Evolutionary conservation across 73 alveolate species (phyloP).

Genomic region (Tetrahymena elliotti): DNA sequence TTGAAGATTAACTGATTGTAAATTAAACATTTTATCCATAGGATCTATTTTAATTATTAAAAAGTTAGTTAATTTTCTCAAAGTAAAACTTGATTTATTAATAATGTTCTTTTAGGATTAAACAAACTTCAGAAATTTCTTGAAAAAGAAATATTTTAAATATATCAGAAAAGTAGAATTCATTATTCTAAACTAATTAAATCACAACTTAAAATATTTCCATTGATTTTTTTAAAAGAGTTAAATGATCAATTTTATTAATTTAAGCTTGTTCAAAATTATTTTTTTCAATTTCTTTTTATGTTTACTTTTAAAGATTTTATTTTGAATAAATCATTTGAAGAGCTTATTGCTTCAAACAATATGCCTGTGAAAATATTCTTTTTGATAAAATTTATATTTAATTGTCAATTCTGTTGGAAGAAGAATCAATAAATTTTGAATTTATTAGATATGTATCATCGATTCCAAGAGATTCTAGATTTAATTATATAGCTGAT

Average conservation of each 20-base stretch:
- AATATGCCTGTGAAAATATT: not conserved
- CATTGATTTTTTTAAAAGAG: not conserved
- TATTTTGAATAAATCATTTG: not conserved
- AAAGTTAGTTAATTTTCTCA: not conserved
- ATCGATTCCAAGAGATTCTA: not conserved
- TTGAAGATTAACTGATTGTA: not conserved
- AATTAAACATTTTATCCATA: too few species aligned
- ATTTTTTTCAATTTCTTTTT: too few species aligned
- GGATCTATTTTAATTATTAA: too few species aligned
- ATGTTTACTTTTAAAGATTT: too few species aligned
- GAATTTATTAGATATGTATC: not conserved
- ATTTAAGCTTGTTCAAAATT: too few species aligned
- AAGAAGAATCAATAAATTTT: not conserved
- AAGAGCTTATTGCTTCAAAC: not conserved
- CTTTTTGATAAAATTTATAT: not conserved
- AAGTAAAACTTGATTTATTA: not conserved
- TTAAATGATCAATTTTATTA: too few species aligned
- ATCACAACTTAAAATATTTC: not conserved
- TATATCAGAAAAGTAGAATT: not conserved
- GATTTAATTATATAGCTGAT: not conserved
- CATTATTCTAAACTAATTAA: not conserved
- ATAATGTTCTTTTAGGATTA: not conserved
- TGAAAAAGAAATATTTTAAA: too few species aligned
- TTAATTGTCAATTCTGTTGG: not conserved
- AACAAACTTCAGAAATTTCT: not conserved